These are phyloP conservation scores for Trichoderma citrinoviride DNA, from an alignment of 2,329 filamentous ascomycete genomes.

Conservation along the genomic window DNA sequence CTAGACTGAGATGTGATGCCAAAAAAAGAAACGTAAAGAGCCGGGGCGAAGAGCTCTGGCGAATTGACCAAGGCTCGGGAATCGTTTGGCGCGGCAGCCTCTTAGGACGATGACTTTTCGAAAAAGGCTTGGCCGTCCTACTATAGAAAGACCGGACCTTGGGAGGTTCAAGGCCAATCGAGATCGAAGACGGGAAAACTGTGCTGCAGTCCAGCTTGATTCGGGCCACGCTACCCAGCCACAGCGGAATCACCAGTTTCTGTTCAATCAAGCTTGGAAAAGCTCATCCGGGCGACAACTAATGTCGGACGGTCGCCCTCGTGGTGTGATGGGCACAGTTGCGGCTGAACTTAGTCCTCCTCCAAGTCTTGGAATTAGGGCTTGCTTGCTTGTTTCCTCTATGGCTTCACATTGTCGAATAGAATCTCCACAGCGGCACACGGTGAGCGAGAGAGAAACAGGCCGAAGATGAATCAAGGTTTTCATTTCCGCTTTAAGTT, in stretches of 20 bases:
- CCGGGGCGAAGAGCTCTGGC: neutral
- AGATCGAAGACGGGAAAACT: slow-evolving; percentile 1
- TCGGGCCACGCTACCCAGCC: slow-evolving; percentile 6
- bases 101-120: neutral
- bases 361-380: no score
- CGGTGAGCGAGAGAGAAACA: neutral
- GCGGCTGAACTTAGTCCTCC: slow-evolving; percentile 17
- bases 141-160: slow-evolving; percentile 5
- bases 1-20: neutral
- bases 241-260: slow-evolving; percentile 1
- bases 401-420: neutral
- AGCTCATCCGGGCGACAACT: neutral
- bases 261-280: neutral
- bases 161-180: neutral
- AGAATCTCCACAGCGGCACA: slow-evolving; percentile 1
- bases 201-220: neutral
- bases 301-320: neutral
- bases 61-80: neutral
- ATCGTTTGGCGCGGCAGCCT: neutral
- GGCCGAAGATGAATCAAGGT: slow-evolving; percentile 4
- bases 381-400: no score
- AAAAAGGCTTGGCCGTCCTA: neutral
- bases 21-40: slow-evolving; percentile 2
- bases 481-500: slow-evolving; percentile 8
- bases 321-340: slow-evolving; percentile 14